Base-by-base conservation (phyloP, 73 alveolate species). In the Diophrys appendiculata region DNA sequence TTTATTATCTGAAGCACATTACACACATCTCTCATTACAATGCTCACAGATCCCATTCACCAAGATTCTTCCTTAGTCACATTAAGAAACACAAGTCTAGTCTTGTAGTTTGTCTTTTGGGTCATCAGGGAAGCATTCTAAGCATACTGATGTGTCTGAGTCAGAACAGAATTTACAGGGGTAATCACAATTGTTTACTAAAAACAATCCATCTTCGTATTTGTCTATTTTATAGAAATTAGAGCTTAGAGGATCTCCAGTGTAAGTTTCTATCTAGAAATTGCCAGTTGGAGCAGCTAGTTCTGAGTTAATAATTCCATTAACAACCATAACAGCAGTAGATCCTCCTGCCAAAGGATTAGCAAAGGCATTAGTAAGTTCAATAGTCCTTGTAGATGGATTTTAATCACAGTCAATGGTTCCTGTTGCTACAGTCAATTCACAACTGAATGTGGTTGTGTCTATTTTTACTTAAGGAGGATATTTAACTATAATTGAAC, bases 141-240 rank as follows among this genome's bases (percentile, higher is more conserved):
- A 27, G 69, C 93, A 85, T 27, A 52, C 64, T 31, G 78, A 52
- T 22, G 85, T 73, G 32, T 65, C 56, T 29, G 54, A 33, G 0
- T 68, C 29, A 2, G 30, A 26, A 28, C 93, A 85, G 54, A 73
- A 52, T 25, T 27, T 52, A 54, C 93, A 85, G 29, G 93, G 93
- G 28, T 70, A 69, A 29, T 77, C 76, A 27, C 93, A 85, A 24
- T 64, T 77, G 54, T 53, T 35, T 22, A 34, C 35, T 0, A 85
- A 43, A 13, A 82, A 71, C 1, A 85, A 68, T n/a, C 81, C 88
- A 33, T 72, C 55, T 0, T 55, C 0, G 0, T 70, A 35, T 30
- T 32, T 70, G 53, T 78, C 93, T 14, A 85, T 85, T 30, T n/a
- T 2, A 43, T 70, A 85, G 29, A 43, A 35, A 65, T 69, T 85